Evolutionary conservation across 441 rosid genomes (phyloP).

Genomic region (Croton setiger): DNA sequence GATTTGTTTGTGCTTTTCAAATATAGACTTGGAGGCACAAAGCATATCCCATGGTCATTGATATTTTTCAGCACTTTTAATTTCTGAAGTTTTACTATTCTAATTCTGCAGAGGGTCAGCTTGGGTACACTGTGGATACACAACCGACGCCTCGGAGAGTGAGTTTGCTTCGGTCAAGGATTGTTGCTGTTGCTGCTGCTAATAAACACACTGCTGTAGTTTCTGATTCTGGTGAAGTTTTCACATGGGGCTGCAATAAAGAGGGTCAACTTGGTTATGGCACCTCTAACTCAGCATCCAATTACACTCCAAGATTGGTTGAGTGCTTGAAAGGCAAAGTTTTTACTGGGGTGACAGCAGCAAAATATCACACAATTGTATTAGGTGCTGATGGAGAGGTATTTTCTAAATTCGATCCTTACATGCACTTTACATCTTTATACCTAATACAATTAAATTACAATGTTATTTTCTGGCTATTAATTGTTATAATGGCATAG

Average conservation of each 20-base stretch:
- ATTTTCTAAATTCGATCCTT: constrained; percentile 2
- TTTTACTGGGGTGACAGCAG: constrained; percentile 59
- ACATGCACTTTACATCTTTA: neutral
- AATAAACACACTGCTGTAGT: constrained; percentile 96
- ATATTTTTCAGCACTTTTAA: constrained; percentile 8
- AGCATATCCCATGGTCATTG: constrained; percentile 3
- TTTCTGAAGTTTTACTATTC: constrained; percentile 20
- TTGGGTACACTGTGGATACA: constrained; percentile 94
- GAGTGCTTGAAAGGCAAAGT: constrained; percentile 88
- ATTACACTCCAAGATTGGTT: constrained; percentile 87
- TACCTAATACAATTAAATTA: constrained; percentile 4
- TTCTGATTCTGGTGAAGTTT: constrained; percentile 90
- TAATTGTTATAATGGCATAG: neutral
- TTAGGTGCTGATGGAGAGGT: constrained; percentile 94
- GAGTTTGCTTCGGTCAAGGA: constrained; percentile 63
- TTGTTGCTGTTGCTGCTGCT: constrained; percentile 94
- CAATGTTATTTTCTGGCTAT: neutral
- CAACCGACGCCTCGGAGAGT: constrained; percentile 98
- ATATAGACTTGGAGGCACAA: constrained; percentile 5
- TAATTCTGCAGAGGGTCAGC: constrained; percentile 87
- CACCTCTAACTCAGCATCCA: constrained; percentile 96
- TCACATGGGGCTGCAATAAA: constrained; percentile 97
- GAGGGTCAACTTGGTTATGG: constrained; percentile 99
- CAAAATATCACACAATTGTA: constrained; percentile 91
- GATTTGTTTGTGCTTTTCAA: constrained; percentile 16